Percentiles rank a stretch among this genome's conserved stretches.
phyloP scores from a whole-genome alignment of 2,329 filamentous ascomycete genomes.

The Fusarium proliferatum region DNA sequence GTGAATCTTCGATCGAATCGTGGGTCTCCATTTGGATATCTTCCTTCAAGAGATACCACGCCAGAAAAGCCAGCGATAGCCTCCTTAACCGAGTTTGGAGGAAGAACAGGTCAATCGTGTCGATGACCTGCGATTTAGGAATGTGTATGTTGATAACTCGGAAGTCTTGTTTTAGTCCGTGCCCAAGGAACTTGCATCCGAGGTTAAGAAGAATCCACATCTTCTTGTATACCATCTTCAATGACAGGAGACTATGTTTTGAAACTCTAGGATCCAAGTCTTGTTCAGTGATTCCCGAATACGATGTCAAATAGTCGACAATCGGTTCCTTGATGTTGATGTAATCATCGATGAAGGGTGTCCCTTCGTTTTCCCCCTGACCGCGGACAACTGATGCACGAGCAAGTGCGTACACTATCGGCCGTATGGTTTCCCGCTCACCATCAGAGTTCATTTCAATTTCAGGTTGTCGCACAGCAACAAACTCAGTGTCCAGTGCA shows the following conservation, averaged over 20 bases:
- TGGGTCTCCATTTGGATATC: constrained; percentile 94
- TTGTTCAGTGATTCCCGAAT: constrained; percentile 87
- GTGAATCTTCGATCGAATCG: constrained; percentile 94
- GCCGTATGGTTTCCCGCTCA: constrained; percentile 87
- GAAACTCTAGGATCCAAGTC: constrained; percentile 86
- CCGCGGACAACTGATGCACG: constrained; percentile 91
- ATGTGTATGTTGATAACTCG: constrained; percentile 98
- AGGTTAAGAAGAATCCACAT: constrained; percentile 96
- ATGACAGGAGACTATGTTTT: constrained; percentile 82
- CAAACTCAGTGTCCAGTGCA: constrained; percentile 96
- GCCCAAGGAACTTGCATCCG: constrained; percentile 92
- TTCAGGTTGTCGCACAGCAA: constrained; percentile 90
- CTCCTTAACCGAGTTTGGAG: constrained; percentile 84
- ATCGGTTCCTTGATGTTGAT: constrained; percentile 91
- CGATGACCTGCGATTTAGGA: constrained; percentile 88
- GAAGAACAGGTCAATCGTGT: constrained; percentile 93
- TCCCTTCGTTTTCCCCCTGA: constrained; percentile 78
- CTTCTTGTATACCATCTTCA: constrained; percentile 97
- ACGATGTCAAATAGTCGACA: constrained; percentile 94
- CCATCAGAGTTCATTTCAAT: constrained; percentile 97
- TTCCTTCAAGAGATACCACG: constrained; percentile 90
- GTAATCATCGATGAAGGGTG: constrained; percentile 97
- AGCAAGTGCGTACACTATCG: constrained; percentile 90
- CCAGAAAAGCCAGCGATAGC: constrained; percentile 89
- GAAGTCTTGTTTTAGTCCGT: constrained; percentile 94